These are phyloP conservation scores for Tanacetum coccineum DNA, from an alignment of 129 eudicot species.

Conservation along the genomic window DNA sequence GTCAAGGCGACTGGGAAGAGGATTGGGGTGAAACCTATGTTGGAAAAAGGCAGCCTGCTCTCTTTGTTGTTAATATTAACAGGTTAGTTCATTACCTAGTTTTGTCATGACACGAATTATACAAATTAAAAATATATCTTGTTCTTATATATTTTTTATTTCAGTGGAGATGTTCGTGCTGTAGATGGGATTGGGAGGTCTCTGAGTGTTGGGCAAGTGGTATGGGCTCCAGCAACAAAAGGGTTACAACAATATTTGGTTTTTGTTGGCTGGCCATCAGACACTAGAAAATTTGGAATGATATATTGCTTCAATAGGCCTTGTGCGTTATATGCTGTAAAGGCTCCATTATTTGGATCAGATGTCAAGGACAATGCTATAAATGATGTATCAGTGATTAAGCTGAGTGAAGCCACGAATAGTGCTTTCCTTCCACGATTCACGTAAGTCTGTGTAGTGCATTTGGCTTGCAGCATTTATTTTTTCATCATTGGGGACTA, in stretches of 20 bases:
- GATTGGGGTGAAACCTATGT: slow-evolving; percentile 96
- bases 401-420: slow-evolving; percentile 59
- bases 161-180: slow-evolving; percentile 86
- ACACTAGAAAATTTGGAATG: slow-evolving; percentile 76
- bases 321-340: slow-evolving; percentile 83
- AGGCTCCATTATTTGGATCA: slow-evolving; percentile 48
- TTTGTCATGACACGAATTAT: slow-evolving; percentile 16
- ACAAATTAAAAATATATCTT: background rate
- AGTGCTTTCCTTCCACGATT: slow-evolving; percentile 87
- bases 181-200: slow-evolving; percentile 70
- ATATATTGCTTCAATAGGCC: slow-evolving; percentile 86
- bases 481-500: too few species aligned
- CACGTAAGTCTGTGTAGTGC: slow-evolving; percentile 43
- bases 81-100: slow-evolving; percentile 42
- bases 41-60: slow-evolving; percentile 83
- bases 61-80: slow-evolving; percentile 60
- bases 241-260: slow-evolving; percentile 56
- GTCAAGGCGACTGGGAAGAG: slow-evolving; percentile 93
- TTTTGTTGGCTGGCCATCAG: slow-evolving; percentile 96
- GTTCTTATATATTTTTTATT: slow-evolving; percentile 5
- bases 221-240: slow-evolving; percentile 76
- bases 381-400: slow-evolving; percentile 39
- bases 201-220: slow-evolving; percentile 89
- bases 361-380: slow-evolving; percentile 37
- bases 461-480: too few species aligned